A percentile compares a stretch with the other conserved stretches of the same genome.
Conservation (phyloP, 2,329 filamentous ascomycete species). For the Grosmannia serpens region DNA sequence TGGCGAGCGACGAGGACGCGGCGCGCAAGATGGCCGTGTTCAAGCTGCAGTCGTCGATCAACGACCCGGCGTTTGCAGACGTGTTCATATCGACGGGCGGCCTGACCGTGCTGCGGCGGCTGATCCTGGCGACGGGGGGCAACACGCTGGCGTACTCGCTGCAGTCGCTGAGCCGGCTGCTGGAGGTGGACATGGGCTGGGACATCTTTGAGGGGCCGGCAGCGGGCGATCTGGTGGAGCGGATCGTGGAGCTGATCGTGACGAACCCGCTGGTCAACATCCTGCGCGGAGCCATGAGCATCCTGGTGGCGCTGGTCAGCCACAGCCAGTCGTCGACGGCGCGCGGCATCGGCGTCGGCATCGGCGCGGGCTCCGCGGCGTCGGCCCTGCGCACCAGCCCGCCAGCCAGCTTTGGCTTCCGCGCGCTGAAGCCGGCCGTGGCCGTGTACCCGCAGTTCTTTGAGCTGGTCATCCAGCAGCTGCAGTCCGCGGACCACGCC, state of each 20-base stretch:
- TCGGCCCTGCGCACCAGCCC: slow-evolving; percentile 17
- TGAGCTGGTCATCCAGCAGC: slow-evolving; percentile 80
- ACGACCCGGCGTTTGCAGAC: slow-evolving; percentile 92
- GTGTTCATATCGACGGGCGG: slow-evolving; percentile 89
- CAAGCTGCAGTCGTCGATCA: slow-evolving; percentile 90
- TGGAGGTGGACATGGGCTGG: slow-evolving; percentile 98
- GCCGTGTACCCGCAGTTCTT: slow-evolving; percentile 89
- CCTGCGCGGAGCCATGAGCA: slow-evolving; percentile 89
- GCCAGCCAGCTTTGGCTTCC: slow-evolving; percentile 69
- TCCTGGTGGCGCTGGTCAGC: slow-evolving; percentile 84
- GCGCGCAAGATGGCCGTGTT: slow-evolving; percentile 98
- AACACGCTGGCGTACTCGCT: slow-evolving; percentile 95
- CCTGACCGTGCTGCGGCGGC: slow-evolving; percentile 64
- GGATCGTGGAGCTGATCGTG: slow-evolving; percentile 85
- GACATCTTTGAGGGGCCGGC: slow-evolving; percentile 61
- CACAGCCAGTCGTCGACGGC: slow-evolving; percentile 57
- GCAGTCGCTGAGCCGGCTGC: slow-evolving; percentile 72
- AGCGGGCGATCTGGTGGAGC: slow-evolving; percentile 55
- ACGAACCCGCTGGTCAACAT: slow-evolving; percentile 96
- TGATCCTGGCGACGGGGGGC: slow-evolving; percentile 75
- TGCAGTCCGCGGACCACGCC: slow-evolving; percentile 89
- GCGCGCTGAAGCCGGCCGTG: slow-evolving; percentile 82
- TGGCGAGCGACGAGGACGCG: slow-evolving; percentile 68
- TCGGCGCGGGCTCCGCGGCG: slow-evolving; percentile 3
- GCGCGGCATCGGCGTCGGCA: slow-evolving; percentile 13